phyloP scores from a whole-genome alignment of 768 basidiomycete species.

The Goffeauzyma gilvescens region DNA sequence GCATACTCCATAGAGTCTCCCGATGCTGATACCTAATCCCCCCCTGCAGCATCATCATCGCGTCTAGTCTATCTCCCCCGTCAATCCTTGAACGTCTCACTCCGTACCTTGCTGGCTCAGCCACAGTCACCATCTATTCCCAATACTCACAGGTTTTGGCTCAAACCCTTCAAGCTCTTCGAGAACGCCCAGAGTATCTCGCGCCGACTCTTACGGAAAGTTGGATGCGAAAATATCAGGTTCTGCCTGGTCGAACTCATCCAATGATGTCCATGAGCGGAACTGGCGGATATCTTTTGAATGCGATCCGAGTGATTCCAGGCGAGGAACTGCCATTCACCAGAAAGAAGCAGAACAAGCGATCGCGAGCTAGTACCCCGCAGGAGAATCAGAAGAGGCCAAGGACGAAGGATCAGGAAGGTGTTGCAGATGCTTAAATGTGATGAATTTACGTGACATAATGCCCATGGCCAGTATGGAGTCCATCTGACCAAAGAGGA shows the following conservation, averaged over 20 bases:
- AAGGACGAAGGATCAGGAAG: too few species aligned
- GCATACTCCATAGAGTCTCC: background rate
- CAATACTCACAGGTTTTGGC: constrained; percentile 66
- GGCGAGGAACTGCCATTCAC: too few species aligned
- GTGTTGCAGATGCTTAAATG: too few species aligned
- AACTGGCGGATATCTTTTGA: constrained; percentile 69
- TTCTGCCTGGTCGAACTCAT: constrained; percentile 89
- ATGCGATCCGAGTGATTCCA: constrained; percentile 78
- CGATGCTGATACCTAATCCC: background rate
- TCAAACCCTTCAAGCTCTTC: constrained; percentile 53
- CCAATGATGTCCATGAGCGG: constrained; percentile 82
- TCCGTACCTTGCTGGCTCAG: constrained; percentile 66
- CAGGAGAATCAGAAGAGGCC: too few species aligned
- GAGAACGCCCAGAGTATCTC: constrained; percentile 48
- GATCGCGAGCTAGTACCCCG: too few species aligned
- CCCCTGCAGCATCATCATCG: constrained; percentile 47
- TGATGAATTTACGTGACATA: too few species aligned
- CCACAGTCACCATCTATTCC: constrained; percentile 67
- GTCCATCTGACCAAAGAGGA: too few species aligned
- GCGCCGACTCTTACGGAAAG: constrained; percentile 64
- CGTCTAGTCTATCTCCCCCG: constrained; percentile 66
- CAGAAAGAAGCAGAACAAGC: too few species aligned
- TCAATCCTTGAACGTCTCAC: constrained; percentile 56
- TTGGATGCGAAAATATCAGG: constrained; percentile 78
- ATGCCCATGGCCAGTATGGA: too few species aligned